A percentile compares a stretch with the other conserved stretches of the same genome.
Evolutionary conservation across 495 filamentous ascomycete species (phyloP).

Genomic region (Neurospora sp.): DNA sequence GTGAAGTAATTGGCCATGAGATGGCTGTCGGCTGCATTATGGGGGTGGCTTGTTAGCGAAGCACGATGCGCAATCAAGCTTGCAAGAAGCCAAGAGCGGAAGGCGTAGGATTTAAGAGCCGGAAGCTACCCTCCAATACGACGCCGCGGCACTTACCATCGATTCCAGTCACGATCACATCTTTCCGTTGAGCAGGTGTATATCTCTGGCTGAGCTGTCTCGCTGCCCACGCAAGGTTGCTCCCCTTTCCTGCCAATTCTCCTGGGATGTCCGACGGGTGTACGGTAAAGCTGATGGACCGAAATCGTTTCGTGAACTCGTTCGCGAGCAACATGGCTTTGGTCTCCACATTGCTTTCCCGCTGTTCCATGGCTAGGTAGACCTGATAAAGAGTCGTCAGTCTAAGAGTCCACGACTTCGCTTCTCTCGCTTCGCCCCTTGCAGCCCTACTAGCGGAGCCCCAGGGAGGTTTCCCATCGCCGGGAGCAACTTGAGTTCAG

Average conservation of each 20-base stretch:
- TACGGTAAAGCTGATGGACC: constrained; percentile 48
- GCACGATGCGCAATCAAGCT: constrained; percentile 8
- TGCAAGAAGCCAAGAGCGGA: not conserved
- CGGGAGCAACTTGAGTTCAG: not conserved
- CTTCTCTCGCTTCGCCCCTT: not conserved
- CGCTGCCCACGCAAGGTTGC: constrained; percentile 58
- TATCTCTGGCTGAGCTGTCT: constrained; percentile 50
- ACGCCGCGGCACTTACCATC: constrained; percentile 42
- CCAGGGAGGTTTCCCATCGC: not conserved
- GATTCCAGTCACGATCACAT: constrained; percentile 59
- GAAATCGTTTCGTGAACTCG: constrained; percentile 49
- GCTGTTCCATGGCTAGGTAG: constrained; percentile 62
- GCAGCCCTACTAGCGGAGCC: not conserved
- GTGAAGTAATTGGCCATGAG: constrained; percentile 55
- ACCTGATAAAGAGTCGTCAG: constrained; percentile 31
- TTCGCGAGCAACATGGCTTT: constrained; percentile 47
- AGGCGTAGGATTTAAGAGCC: not conserved
- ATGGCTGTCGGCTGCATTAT: constrained; percentile 52
- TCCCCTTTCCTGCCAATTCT: constrained; percentile 58
- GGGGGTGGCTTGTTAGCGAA: constrained; percentile 21
- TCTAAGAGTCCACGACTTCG: not conserved
- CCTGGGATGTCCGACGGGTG: constrained; percentile 51
- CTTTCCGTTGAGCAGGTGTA: constrained; percentile 36
- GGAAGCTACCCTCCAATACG: not conserved
- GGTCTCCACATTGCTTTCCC: constrained; percentile 40